Evolutionary conservation across 169 alveolate genomes (phyloP).

Genomic region (Plasmodium vivax): DNA sequence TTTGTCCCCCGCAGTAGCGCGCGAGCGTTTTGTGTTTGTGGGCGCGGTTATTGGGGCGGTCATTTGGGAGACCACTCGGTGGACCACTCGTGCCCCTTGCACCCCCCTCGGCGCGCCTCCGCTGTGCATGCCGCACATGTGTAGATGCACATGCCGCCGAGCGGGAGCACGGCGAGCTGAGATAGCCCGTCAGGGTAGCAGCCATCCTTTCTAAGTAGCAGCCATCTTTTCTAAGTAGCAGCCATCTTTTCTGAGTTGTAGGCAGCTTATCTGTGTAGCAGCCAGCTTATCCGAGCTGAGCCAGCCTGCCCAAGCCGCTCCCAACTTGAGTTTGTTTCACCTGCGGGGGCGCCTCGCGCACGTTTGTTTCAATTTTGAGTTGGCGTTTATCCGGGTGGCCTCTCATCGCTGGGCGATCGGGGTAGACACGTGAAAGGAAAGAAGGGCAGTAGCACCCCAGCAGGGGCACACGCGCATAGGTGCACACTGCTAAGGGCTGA

Average conservation of each 20-base stretch:
- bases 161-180: too few relatives aligned
- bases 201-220: too few relatives aligned
- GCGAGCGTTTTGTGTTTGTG: background rate
- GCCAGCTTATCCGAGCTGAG: too few relatives aligned
- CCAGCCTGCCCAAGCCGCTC: too few relatives aligned
- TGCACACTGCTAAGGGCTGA: background rate
- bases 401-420: background rate
- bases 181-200: background rate
- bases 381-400: background rate
- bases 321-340: too few relatives aligned
- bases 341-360: too few relatives aligned
- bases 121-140: background rate
- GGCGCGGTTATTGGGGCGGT: background rate
- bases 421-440: background rate
- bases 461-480: background rate
- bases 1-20: background rate
- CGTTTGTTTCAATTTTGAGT: background rate
- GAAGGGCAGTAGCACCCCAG: background rate
- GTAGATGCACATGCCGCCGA: background rate
- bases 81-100: background rate
- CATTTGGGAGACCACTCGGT: background rate
- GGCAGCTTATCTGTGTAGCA: too few relatives aligned
- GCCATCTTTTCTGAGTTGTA: too few relatives aligned
- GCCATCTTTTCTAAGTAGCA: too few relatives aligned
- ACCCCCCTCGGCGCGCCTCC: background rate